These are phyloP conservation scores for Suillus fuscotomentosus DNA, from an alignment of 768 basidiomycete species.

Conservation along the genomic window DNA sequence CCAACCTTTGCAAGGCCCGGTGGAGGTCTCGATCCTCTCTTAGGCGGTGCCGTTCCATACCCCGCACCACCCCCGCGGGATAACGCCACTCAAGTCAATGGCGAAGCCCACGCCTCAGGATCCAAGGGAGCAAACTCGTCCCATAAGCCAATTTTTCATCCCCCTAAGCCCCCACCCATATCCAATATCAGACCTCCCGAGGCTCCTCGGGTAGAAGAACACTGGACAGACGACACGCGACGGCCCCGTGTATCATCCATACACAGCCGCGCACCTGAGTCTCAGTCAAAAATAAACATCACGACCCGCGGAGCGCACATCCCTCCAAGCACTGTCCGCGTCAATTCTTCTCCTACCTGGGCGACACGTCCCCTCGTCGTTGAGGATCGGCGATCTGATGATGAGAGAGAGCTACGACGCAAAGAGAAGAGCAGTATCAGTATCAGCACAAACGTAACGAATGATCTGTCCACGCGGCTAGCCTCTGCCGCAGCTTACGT, in stretches of 20 bases:
- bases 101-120: constrained; percentile 9
- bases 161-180: constrained; percentile 15
- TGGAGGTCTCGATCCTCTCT: constrained; percentile 19
- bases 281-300: constrained; percentile 10
- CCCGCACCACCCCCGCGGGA: constrained; percentile 26
- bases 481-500: constrained; percentile 37
- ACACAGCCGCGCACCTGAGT: constrained; percentile 9
- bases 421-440: constrained; percentile 10
- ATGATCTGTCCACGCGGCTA: constrained; percentile 16
- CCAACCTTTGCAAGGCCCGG: constrained; percentile 39
- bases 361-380: constrained; percentile 28
- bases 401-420: constrained; percentile 22
- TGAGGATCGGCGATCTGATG: constrained; percentile 29
- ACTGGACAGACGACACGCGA: constrained; percentile 18
- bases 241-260: constrained; percentile 11
- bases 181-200: constrained; percentile 23
- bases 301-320: constrained; percentile 22
- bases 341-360: constrained; percentile 32
- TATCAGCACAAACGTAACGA: not conserved
- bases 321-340: constrained; percentile 32
- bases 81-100: constrained; percentile 11
- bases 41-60: constrained; percentile 21
- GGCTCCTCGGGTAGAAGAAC: constrained; percentile 21
- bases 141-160: constrained; percentile 13
- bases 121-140: constrained; percentile 12